A percentile compares a stretch with the other conserved stretches of the same genome.
phyloP scores from a whole-genome alignment of 163 green algal species.

The Chlamydomonas reinhardtii region DNA sequence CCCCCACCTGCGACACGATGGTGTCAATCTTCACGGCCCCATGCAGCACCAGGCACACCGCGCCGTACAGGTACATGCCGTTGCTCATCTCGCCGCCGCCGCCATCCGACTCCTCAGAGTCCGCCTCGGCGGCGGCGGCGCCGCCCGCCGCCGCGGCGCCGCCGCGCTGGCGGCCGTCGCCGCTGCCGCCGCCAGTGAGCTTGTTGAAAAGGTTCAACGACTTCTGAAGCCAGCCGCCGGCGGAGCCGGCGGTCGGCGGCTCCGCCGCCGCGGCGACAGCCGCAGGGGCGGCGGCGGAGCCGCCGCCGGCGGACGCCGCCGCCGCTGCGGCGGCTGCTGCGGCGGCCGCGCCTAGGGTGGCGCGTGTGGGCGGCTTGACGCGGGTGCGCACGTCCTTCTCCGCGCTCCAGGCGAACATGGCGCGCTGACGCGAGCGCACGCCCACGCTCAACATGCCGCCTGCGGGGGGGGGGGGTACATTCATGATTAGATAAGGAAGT shows the following conservation, averaged over 20 bases:
- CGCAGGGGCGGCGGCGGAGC: background rate
- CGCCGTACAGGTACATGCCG: slow-evolving; percentile 57
- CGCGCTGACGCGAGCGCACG: slow-evolving; percentile 44
- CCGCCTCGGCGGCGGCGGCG: background rate
- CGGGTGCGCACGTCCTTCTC: slow-evolving; percentile 12
- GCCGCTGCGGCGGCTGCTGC: background rate
- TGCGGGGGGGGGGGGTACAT: slow-evolving; percentile 1
- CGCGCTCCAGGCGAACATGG: slow-evolving; percentile 61
- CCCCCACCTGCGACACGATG: slow-evolving; percentile 54
- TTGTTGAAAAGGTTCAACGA: slow-evolving; percentile 21
- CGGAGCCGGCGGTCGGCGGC: background rate
- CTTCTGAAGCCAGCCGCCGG: slow-evolving; percentile 26
- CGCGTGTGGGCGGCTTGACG: background rate
- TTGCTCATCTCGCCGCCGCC: slow-evolving; percentile 2
- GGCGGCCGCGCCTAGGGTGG: background rate
- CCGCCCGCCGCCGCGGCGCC: background rate
- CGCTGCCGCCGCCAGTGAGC: background rate
- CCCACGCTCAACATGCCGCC: slow-evolving; percentile 55
- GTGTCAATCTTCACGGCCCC: slow-evolving; percentile 55
- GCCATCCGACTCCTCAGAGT: background rate
- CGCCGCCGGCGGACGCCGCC: background rate
- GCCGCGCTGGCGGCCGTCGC: background rate
- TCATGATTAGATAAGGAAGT: too few species aligned
- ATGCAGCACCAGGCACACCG: slow-evolving; percentile 50
- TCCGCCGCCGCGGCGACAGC: background rate